A percentile compares a stretch with the other conserved stretches of the same genome.
Conservation (phyloP, 768 basidiomycete species). For the Punctularia strigosozonata region DNA sequence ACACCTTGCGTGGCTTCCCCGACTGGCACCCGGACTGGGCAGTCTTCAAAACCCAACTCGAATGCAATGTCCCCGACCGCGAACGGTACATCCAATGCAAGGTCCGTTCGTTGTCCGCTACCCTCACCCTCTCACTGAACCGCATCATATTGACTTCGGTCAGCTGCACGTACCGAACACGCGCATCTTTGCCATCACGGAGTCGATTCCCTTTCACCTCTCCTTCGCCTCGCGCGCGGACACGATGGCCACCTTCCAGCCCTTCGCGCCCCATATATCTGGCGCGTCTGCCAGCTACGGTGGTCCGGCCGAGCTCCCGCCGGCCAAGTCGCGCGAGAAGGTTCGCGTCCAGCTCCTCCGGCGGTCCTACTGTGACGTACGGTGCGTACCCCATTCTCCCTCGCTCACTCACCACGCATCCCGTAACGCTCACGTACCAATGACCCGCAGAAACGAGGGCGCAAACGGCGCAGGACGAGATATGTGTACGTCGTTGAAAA, state of each 20-base stretch:
- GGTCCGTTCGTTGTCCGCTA: conserved; percentile 9
- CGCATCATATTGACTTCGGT: neutral
- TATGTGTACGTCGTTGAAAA: too few species aligned
- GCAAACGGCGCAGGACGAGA: too few species aligned
- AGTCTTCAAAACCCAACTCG: neutral
- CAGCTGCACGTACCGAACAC: conserved; percentile 45
- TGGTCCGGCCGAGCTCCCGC: conserved; percentile 17
- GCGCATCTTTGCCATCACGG: conserved; percentile 42
- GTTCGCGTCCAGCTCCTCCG: conserved; percentile 53
- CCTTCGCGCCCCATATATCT: conserved; percentile 52
- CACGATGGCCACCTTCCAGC: conserved; percentile 49
- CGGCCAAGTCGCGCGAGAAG: conserved; percentile 26
- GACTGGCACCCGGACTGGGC: conserved; percentile 3
- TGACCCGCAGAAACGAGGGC: too few species aligned
- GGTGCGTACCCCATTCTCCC: conserved; percentile 16
- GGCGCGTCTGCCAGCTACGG: too few species aligned
- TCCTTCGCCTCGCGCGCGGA: conserved; percentile 41
- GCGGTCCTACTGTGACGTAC: conserved; percentile 56
- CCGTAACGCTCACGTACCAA: too few species aligned
- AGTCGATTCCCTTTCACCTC: conserved; percentile 62
- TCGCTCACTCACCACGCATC: too few species aligned
- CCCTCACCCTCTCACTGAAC: neutral
- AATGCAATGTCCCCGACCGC: conserved; percentile 5
- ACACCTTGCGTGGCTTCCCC: neutral
- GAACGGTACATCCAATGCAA: conserved; percentile 25